Evolutionary conservation across 805 yeast species (phyloP), one percentile per base, ranked within the genome.

Genomic region (Schizosaccharomyces lindneri): DNA sequence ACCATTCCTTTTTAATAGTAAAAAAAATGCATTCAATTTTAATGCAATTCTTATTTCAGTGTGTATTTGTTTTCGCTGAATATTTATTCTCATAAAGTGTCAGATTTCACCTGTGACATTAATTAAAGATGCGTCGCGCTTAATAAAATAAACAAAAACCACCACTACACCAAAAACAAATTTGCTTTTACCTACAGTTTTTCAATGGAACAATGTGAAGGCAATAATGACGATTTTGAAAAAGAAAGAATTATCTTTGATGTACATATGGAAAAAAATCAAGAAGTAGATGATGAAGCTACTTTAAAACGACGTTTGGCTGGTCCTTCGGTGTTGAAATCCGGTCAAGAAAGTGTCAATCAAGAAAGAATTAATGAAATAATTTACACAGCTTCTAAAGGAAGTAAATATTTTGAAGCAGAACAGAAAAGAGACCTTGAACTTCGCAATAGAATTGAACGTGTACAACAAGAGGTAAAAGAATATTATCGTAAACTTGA

Each of bases 201-300:
- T 11, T 36, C 41, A 36, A 36, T 36, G 41, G 11, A 36, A 13
- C 41, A 36, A 36, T 36, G 41, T 7, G 17, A 46, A 46, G 24
- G 27, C 13, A 9, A 19, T 15, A 46, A 5, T 19, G 27, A 24
- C 2, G 51, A 46, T 6, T 2, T 7, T 19, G 27, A 19, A 98
- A 68, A 79, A 80, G 69, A 78, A 93, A 65, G 93, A 93, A 73
- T 97, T 97, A 9, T 73, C 93, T 63, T 83, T 83, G 67, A 85
- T 87, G 27, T 95, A 87, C 67, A 94, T 87, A 68, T 88, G 88
- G 72, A 85, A 93, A 55, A 85, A 93, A 29, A 79, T 85, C 69
- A 85, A 84, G 69, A 96, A 97, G 0, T 97, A 93, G 71, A 87
- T 89, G 71, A 97, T 90, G 73, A 79, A 96, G 70, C 89, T 90